Conservation (phyloP, 192 early-diverging fungal species). For the Gigaspora rosea region DNA sequence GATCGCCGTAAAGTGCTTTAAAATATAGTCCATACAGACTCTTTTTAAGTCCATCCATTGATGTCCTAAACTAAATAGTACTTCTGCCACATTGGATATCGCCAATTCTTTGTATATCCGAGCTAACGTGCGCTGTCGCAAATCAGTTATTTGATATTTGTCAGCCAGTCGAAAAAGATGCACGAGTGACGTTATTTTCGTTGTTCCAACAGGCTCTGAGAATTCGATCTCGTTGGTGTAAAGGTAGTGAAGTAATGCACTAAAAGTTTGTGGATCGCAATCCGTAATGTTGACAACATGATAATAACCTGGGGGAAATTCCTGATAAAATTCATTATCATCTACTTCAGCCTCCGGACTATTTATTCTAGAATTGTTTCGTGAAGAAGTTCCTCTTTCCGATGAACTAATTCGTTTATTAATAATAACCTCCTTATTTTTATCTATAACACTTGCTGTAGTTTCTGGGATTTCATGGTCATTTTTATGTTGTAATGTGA, state of each 20-base stretch:
- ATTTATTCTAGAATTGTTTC: background rate
- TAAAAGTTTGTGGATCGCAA: conserved; percentile 11
- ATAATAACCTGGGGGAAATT: conserved; percentile 5
- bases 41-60: conserved; percentile 15
- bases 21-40: conserved; percentile 14
- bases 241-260: conserved; percentile 1
- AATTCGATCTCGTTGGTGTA: conserved; percentile 14
- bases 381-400: background rate
- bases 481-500: background rate
- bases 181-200: background rate
- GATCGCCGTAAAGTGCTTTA: conserved; percentile 9
- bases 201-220: background rate
- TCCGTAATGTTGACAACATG: conserved; percentile 27
- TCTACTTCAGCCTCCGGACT: background rate
- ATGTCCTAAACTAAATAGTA: conserved; percentile 3
- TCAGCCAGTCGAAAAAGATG: conserved; percentile 13
- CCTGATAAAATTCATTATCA: conserved; percentile 1
- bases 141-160: conserved; percentile 23
- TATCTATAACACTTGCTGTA: background rate
- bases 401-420: background rate
- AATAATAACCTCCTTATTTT: background rate
- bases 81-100: conserved; percentile 11
- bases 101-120: conserved; percentile 16
- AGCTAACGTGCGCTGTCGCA: background rate
- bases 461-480: conserved; percentile 7